Evolutionary conservation across 768 basidiomycete species (phyloP), one percentile per base, ranked within the genome.

Genomic region (Phaeotremella skinneri): DNA sequence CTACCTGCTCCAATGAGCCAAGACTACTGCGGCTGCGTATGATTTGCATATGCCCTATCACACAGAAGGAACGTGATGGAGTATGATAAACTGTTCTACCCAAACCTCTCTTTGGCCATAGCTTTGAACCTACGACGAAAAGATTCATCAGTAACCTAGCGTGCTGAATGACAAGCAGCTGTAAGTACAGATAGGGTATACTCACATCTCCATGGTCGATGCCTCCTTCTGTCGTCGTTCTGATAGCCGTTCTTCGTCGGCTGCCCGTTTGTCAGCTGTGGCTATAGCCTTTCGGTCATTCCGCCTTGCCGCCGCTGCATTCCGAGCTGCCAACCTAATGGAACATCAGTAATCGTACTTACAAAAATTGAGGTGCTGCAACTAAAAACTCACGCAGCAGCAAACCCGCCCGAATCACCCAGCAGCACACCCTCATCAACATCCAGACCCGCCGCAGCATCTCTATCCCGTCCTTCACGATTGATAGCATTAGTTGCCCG

Each of bases 171-270:
- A 21, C 9, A 13, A 26, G 26, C 47, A 29, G 16, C 9, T 17
- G 6, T 6, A 26, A 17, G 14, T 41, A 37, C 20, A 34, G 13
- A 34, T 20, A 6, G 25, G 9, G 7, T 30, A 17, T 2, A 66
- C 72, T 64, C 50, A 91, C 91, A 92, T 93, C 57, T 90, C 90
- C 90, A 97, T 97, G 0, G 91, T 96, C 17, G 85, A 88, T 74
- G 85, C 86, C 69, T 96, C 91, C 72, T 89, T 92, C 70, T 87
- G 85, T 66, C 83, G 85, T 58, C 85, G 80, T 4, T 83, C 85
- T 23, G 69, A 80, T 0, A 82, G 81, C 55, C 87, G 83, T 70
- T 92, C 90, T 41, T 84, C 82, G 13, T 80, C 72, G 1, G 76
- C 82, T 26, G 80, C 79, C 3, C 70, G 68, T 55, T 87, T 48